Percentiles rank a stretch among this genome's conserved stretches.
Conservation (phyloP, 1,284 basidiomycete species). For the Fomes fomentarius region DNA sequence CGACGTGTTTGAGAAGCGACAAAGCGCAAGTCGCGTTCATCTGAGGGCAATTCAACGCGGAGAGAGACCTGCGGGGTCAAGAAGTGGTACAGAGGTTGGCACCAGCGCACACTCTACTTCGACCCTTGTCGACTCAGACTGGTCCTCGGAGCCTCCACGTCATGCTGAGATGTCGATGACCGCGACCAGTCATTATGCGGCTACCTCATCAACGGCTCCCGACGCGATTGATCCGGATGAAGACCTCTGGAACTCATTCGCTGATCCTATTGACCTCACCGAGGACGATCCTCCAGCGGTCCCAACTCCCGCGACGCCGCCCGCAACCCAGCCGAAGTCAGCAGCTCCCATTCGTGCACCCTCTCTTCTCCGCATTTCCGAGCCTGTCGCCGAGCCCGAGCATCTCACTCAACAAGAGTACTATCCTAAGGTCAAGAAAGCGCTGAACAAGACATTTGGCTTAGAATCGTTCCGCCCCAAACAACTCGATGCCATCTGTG, state of each 20-base stretch:
- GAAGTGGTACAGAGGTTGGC: not conserved
- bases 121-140: not conserved
- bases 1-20: slow-evolving; percentile 11
- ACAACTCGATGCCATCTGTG: slow-evolving; percentile 88
- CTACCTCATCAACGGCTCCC: not conserved
- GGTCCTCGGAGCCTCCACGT: not conserved
- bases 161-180: not conserved
- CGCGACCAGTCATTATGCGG: not conserved
- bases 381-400: not conserved
- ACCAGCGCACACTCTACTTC: not conserved
- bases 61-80: slow-evolving; percentile 4
- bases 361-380: slow-evolving; percentile 1
- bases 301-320: slow-evolving; percentile 11
- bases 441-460: slow-evolving; percentile 69
- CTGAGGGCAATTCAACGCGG: slow-evolving; percentile 19
- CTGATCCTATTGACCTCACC: not conserved
- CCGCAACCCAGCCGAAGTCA: slow-evolving; percentile 11
- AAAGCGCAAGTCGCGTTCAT: slow-evolving; percentile 1
- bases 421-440: slow-evolving; percentile 62
- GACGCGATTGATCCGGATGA: slow-evolving; percentile 10
- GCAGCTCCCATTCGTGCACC: not conserved
- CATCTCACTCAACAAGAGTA: slow-evolving; percentile 36
- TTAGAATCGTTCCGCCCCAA: slow-evolving; percentile 78
- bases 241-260: slow-evolving; percentile 16
- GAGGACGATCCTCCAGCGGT: not conserved